Base-by-base conservation (phyloP, 371 early-diverging fungal genomes). In the Apophysomyces variabilis region DNA sequence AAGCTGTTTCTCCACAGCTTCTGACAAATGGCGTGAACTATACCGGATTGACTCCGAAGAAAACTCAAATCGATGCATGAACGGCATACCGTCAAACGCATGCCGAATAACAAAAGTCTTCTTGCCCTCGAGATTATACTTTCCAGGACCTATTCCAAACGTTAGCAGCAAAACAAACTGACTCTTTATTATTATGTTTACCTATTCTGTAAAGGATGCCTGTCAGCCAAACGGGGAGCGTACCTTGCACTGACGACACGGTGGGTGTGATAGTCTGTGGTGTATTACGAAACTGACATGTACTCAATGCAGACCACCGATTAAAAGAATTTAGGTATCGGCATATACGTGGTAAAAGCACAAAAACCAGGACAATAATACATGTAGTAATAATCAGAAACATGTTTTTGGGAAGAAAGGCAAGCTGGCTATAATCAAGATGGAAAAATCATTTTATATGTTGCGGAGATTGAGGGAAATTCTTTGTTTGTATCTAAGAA, bases 121-220 rank as follows among this genome's bases (percentile, higher is more conserved):
- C 2, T 74, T 77, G 56, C 71, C 70, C 3, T 73, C 60, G 12
- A 82, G 66, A 14, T 78, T 69, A 38, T 71, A 82, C 36, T 68
- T 73, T 16, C 75, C 82, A 37, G 82, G 77, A 9, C 77, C 80
- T 74, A 56, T 57, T 1, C 14, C 16, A 65, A 57, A 1, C 21
- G 38, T 9, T n/a, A 54, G 2, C 5, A 32, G 16, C 43, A 26
- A 38, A 32, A 57, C 16, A 11, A 1, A 32, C 46, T 32, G 0
- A 12, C 2, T 41, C 14, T 58, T 16, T 37, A 21, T 35, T 18
- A 38, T 11, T 12, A 11, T 54, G 7, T 58, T 70, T 73, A 75
- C 82, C 82, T 32, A 75, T 63, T n/a, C 77, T 74, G 57, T 77
- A 82, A 60, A 82, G 61, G 26, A 71, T 69, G 6, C 82, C 82